Percentiles rank a stretch among this genome's conserved stretches.
Conservation (phyloP, 176 grass and related monocot genomes). For the Phyllostachys edulis region DNA sequence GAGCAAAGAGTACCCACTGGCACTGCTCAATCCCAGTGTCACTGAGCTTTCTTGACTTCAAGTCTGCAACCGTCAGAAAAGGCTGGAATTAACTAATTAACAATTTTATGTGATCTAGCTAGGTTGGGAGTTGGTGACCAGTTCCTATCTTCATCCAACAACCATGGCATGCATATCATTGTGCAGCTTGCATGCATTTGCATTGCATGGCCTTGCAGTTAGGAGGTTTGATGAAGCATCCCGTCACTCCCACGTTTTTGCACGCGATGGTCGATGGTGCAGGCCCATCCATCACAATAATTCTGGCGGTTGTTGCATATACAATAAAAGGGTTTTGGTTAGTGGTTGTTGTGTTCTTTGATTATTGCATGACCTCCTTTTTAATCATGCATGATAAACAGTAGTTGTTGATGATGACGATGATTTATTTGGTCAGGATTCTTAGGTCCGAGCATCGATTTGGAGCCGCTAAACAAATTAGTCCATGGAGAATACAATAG, state of each 20-base stretch:
- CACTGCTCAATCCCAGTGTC: background rate
- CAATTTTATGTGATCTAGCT: background rate
- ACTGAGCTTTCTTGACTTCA: background rate
- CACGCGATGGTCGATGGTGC: background rate
- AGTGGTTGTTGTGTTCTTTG: background rate
- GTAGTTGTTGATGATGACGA: background rate
- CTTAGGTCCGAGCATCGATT: background rate
- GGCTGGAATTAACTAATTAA: background rate
- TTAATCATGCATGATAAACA: background rate
- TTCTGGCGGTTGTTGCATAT: constrained; percentile 16
- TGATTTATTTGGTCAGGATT: background rate
- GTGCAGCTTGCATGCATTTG: background rate
- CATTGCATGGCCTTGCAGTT: background rate
- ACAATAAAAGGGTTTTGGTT: background rate
- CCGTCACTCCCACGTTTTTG: background rate
- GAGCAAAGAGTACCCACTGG: background rate
- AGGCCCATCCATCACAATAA: background rate
- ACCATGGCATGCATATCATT: background rate
- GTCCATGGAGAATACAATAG: background rate
- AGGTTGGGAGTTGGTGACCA: constrained; percentile 5
- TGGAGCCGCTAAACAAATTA: background rate
- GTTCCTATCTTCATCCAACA: constrained; percentile 32
- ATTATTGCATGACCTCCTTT: background rate
- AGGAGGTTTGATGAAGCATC: background rate
- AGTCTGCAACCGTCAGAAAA: background rate